Percentiles rank a stretch among this genome's conserved stretches.
Conservation (phyloP, 345 rosid species). For the Hypericum perforatum region DNA sequence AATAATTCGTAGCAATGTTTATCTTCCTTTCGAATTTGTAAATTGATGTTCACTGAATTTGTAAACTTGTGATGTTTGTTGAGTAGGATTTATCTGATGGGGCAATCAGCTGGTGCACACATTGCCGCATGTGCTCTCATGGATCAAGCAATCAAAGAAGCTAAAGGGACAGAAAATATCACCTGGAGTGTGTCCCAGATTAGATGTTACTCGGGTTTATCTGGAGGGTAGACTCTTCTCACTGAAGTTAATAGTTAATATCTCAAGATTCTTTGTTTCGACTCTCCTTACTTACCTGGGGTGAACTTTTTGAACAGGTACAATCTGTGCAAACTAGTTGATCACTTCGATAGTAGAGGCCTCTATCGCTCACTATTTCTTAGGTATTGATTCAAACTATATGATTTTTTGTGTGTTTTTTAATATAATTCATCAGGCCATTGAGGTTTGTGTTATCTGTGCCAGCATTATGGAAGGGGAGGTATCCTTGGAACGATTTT, state of each 20-base stretch:
- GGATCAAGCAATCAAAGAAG: slow-evolving; percentile 27
- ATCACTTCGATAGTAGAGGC: slow-evolving; percentile 23
- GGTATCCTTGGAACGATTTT: slow-evolving; percentile 16
- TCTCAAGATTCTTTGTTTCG: slow-evolving; percentile 7
- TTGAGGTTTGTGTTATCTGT: not conserved
- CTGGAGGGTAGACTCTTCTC: slow-evolving; percentile 22
- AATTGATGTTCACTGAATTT: too few relatives aligned
- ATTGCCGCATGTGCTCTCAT: slow-evolving; percentile 24
- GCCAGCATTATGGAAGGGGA: slow-evolving; percentile 28
- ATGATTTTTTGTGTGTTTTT: not conserved
- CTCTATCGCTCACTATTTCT: slow-evolving; percentile 25
- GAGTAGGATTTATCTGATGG: slow-evolving; percentile 24
- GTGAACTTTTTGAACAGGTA: slow-evolving; percentile 19
- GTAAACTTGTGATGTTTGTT: slow-evolving; percentile 14
- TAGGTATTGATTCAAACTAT: slow-evolving; percentile 6
- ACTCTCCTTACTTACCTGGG: not conserved
- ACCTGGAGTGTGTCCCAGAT: slow-evolving; percentile 24
- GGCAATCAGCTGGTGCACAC: slow-evolving; percentile 28
- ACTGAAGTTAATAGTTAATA: slow-evolving; percentile 5
- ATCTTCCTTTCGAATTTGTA: too few relatives aligned
- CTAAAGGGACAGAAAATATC: slow-evolving; percentile 12
- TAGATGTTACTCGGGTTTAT: slow-evolving; percentile 22
- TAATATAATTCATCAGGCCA: not conserved
- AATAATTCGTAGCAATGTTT: not conserved
- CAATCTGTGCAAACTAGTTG: slow-evolving; percentile 20